Evolutionary conservation across 2,329 filamentous ascomycete genomes (phyloP).

Genomic region (Fusarium concolor): DNA sequence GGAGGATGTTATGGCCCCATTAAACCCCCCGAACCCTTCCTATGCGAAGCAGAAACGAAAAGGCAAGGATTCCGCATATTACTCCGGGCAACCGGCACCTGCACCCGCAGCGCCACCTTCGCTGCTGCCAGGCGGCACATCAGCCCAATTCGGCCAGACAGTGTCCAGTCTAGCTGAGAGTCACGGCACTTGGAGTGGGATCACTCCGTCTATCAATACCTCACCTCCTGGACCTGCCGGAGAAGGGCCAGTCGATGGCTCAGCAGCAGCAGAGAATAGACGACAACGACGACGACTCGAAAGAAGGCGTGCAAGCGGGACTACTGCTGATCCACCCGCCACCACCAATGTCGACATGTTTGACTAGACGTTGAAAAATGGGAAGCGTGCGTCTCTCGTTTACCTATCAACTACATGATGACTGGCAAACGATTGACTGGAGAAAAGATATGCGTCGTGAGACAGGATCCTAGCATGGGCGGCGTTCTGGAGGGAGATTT

Average conservation of each 20-base stretch:
- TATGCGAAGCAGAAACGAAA: conserved; percentile 63
- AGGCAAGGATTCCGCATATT: conserved; percentile 72
- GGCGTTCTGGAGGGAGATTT: conserved; percentile 44
- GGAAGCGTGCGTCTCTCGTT: background rate
- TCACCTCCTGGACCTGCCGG: conserved; percentile 51
- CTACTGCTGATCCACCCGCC: conserved; percentile 30
- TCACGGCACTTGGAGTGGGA: conserved; percentile 66
- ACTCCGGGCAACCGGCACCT: conserved; percentile 60
- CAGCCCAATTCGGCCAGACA: conserved; percentile 53
- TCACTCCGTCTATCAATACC: conserved; percentile 54
- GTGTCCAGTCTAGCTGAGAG: conserved; percentile 63
- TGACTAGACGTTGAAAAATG: conserved; percentile 12
- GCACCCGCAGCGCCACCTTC: conserved; percentile 49
- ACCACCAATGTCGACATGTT: conserved; percentile 37
- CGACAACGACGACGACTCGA: conserved; percentile 67
- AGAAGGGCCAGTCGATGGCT: conserved; percentile 51
- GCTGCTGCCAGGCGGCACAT: conserved; percentile 49
- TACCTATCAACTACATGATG: background rate
- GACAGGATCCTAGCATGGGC: conserved; percentile 27
- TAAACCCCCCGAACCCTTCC: conserved; percentile 67
- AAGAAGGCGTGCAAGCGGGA: conserved; percentile 57
- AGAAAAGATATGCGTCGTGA: conserved; percentile 28
- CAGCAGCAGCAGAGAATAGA: conserved; percentile 62
- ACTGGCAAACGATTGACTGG: background rate
- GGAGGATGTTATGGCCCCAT: conserved; percentile 54